These are phyloP conservation scores for Striga hermonthica DNA, from an alignment of 305 asterid genomes.

Conservation along the genomic window DNA sequence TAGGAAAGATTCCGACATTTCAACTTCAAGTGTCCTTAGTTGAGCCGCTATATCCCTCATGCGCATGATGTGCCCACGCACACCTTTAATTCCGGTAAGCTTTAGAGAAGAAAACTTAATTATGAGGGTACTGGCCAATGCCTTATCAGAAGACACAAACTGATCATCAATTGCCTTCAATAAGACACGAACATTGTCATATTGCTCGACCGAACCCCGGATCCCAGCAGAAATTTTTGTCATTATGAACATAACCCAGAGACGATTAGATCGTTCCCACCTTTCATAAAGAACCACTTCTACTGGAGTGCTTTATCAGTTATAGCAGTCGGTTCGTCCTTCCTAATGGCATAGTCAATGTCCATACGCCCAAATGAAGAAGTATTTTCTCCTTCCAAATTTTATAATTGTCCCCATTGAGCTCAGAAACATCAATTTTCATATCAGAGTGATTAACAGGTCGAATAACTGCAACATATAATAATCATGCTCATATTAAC, in stretches of 20 bases:
- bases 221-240: background rate
- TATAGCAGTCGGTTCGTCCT: background rate
- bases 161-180: background rate
- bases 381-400: background rate
- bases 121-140: background rate
- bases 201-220: background rate
- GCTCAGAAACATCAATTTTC: background rate
- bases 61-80: background rate
- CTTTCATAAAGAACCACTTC: conserved; percentile 11
- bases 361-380: background rate
- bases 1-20: background rate
- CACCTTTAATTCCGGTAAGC: background rate
- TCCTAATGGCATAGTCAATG: background rate
- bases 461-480: background rate
- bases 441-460: background rate
- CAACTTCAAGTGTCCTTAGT: background rate
- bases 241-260: conserved; percentile 3
- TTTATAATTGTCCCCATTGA: background rate
- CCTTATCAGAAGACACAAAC: background rate
- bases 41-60: background rate
- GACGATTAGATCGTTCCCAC: conserved; percentile 3
- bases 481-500: background rate
- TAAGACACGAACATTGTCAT: background rate
- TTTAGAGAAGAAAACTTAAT: background rate
- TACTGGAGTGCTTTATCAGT: background rate